Evolutionary conservation across 768 basidiomycete species (phyloP).

Genomic region (Cystofilobasidium capitatum): DNA sequence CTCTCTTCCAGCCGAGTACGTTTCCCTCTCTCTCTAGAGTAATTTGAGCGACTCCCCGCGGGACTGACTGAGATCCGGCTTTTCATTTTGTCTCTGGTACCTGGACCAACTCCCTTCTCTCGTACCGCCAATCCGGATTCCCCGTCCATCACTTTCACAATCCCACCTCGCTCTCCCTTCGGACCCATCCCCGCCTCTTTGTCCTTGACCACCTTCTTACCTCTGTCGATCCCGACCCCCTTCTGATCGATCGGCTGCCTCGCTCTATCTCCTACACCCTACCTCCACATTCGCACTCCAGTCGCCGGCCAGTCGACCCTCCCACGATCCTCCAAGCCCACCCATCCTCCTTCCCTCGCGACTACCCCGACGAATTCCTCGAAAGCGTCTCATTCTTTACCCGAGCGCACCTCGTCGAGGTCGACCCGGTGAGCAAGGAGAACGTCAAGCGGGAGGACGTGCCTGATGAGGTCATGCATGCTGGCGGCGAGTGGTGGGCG

Average conservation of each 20-base stretch:
- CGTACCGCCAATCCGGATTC: no score
- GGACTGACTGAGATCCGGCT: no score
- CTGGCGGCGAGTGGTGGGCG: constrained; percentile 28
- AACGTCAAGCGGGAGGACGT: not conserved
- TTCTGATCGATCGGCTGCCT: not conserved
- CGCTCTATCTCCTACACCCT: not conserved
- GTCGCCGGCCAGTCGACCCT: constrained; percentile 40
- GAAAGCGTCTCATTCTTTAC: constrained; percentile 37
- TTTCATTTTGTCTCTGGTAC: no score
- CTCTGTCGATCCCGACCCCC: no score
- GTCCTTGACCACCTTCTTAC: no score
- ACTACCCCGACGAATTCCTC: constrained; percentile 29
- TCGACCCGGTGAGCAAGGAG: constrained; percentile 15
- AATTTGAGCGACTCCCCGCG: not conserved
- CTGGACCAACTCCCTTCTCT: no score
- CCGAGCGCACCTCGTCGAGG: constrained; percentile 35
- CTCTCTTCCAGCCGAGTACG: not conserved
- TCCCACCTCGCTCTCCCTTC: no score
- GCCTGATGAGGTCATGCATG: not conserved
- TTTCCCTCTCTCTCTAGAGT: not conserved
- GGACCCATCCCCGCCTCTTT: no score
- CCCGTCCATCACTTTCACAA: no score
- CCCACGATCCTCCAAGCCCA: constrained; percentile 38
- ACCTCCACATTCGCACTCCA: constrained; percentile 30
- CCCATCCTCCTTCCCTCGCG: not conserved